These are phyloP conservation scores for rapeseed (Brassica napus) DNA, from an alignment of 345 rosid species.

Conservation along the genomic window DNA sequence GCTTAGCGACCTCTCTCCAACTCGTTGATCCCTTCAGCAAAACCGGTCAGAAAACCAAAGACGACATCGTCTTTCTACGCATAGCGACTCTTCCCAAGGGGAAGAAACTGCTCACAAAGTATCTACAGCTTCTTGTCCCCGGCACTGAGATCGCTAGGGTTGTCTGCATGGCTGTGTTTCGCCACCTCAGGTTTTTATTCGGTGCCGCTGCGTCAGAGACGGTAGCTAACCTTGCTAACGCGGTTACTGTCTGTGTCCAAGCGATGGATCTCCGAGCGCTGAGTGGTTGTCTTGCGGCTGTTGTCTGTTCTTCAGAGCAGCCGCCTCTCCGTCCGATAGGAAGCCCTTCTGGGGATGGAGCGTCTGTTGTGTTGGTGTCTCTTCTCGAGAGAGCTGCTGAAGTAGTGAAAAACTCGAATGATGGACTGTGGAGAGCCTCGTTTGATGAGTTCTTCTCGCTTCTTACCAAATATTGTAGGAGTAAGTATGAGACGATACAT, in stretches of 20 bases:
- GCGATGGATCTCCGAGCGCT: slow-evolving; percentile 88
- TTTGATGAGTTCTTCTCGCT: slow-evolving; percentile 84
- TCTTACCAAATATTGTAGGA: slow-evolving; percentile 86
- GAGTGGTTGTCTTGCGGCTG: slow-evolving; percentile 93
- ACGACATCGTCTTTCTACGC: slow-evolving; percentile 79
- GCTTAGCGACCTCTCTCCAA: slow-evolving; percentile 85
- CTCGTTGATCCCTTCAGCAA: slow-evolving; percentile 88
- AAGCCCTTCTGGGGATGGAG: slow-evolving; percentile 87
- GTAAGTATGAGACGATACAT: slow-evolving; percentile 78
- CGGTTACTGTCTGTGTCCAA: slow-evolving; percentile 61
- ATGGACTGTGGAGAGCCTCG: slow-evolving; percentile 89
- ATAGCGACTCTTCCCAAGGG: slow-evolving; percentile 85
- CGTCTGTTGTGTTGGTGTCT: slow-evolving; percentile 67
- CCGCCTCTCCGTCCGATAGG: slow-evolving; percentile 97
- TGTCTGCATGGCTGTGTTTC: slow-evolving; percentile 91
- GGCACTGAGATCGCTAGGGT: slow-evolving; percentile 83
- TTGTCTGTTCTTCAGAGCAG: slow-evolving; percentile 96
- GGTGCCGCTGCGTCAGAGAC: slow-evolving; percentile 80
- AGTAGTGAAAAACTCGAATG: slow-evolving; percentile 55
- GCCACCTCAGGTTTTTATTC: slow-evolving; percentile 83
- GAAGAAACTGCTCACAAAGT: slow-evolving; percentile 62
- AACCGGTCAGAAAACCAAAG: slow-evolving; percentile 60
- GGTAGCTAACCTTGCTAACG: slow-evolving; percentile 57
- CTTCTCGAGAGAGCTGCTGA: slow-evolving; percentile 89
- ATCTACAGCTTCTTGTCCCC: slow-evolving; percentile 75